A percentile compares a stretch with the other conserved stretches of the same genome.
phyloP scores from a whole-genome alignment of 2,329 filamentous ascomycete genomes.

The Ophiosphaerella korrae region DNA sequence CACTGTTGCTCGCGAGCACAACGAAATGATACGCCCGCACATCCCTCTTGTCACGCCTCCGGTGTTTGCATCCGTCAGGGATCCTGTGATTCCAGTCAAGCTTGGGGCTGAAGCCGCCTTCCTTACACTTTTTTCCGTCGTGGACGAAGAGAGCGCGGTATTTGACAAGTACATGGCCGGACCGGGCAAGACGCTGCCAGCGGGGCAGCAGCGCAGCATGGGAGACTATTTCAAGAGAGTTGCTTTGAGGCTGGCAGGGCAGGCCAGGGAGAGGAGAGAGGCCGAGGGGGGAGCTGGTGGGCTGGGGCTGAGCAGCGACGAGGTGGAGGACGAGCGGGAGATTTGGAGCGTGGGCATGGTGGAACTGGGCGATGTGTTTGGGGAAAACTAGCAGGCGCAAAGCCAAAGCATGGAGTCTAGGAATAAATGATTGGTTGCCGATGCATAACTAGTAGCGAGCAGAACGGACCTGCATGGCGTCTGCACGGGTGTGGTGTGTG shows the following conservation, averaged over 20 bases:
- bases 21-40: constrained; percentile 81
- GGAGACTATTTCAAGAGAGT: constrained; percentile 97
- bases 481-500: too few relatives aligned
- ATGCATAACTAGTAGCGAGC: too few relatives aligned
- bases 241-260: constrained; percentile 79
- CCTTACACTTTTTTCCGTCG: constrained; percentile 85
- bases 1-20: constrained; percentile 78
- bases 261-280: constrained; percentile 86
- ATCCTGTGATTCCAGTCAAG: constrained; percentile 93
- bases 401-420: not conserved
- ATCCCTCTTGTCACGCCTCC: constrained; percentile 78
- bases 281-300: constrained; percentile 90
- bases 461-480: not conserved
- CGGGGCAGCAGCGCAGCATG: constrained; percentile 85
- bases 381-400: constrained; percentile 11
- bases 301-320: constrained; percentile 84
- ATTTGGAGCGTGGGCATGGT: constrained; percentile 94
- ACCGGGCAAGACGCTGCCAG: constrained; percentile 65
- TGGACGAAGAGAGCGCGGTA: constrained; percentile 80
- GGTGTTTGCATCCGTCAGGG: constrained; percentile 87
- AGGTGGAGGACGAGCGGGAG: constrained; percentile 92
- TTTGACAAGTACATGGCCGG: constrained; percentile 90
- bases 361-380: constrained; percentile 69
- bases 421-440: not conserved
- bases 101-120: constrained; percentile 94